phyloP scores from a whole-genome alignment of 495 filamentous ascomycete species.

The Mytilinidion resinicola region DNA sequence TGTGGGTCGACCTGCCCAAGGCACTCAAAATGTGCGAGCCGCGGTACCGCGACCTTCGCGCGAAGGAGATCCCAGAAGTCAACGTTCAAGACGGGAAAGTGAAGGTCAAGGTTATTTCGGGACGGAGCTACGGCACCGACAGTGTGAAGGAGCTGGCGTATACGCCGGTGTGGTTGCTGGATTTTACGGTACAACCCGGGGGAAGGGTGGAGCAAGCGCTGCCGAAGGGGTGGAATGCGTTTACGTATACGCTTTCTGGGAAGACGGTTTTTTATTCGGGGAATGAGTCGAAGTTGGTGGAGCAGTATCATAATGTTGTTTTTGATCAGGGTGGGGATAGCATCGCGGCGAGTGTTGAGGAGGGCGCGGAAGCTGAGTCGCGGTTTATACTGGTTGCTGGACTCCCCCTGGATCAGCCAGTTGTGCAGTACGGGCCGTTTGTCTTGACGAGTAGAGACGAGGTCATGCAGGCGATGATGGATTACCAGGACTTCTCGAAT shows the following conservation, averaged over 20 bases:
- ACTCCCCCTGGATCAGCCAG: slow-evolving; percentile 78
- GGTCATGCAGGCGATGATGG: slow-evolving; percentile 83
- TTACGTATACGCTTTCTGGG: slow-evolving; percentile 76
- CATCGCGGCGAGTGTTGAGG: slow-evolving; percentile 61
- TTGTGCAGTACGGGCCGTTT: slow-evolving; percentile 96
- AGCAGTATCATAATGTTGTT: slow-evolving; percentile 80
- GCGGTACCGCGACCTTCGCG: slow-evolving; percentile 77
- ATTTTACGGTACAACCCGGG: slow-evolving; percentile 76
- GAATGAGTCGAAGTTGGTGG: slow-evolving; percentile 50
- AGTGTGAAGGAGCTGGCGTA: slow-evolving; percentile 85
- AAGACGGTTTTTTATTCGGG: slow-evolving; percentile 58
- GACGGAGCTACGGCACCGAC: slow-evolving; percentile 75
- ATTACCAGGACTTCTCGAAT: slow-evolving; percentile 78
- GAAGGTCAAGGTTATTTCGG: slow-evolving; percentile 80
- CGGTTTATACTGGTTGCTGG: slow-evolving; percentile 80
- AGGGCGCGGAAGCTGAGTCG: slow-evolving; percentile 56
- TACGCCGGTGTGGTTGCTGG: slow-evolving; percentile 89
- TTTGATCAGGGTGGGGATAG: slow-evolving; percentile 76
- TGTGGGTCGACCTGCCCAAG: slow-evolving; percentile 89
- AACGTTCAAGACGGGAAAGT: slow-evolving; percentile 66
- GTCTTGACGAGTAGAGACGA: slow-evolving; percentile 77
- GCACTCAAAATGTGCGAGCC: slow-evolving; percentile 83
- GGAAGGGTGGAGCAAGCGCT: slow-evolving; percentile 65
- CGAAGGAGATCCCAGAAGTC: slow-evolving; percentile 67
- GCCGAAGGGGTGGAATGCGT: slow-evolving; percentile 82